phyloP scores from a whole-genome alignment of 306 rosid species.

The Fragaria iinumae region DNA sequence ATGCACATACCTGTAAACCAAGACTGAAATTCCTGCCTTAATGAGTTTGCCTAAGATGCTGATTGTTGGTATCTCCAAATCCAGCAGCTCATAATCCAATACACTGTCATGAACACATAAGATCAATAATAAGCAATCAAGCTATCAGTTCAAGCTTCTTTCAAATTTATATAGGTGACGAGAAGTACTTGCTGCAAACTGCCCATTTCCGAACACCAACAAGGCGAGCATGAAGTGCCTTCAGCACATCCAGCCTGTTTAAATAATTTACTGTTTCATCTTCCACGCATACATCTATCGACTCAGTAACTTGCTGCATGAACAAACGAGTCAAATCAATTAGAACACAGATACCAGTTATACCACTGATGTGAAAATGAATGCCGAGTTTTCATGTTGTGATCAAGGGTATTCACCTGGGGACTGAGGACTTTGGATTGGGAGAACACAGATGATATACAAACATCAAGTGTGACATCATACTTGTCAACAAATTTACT shows the following conservation, averaged over 20 bases:
- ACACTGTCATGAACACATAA: slow-evolving; percentile 40
- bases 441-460: slow-evolving; percentile 50
- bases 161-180: neutral
- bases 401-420: slow-evolving; percentile 32
- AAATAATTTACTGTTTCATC: slow-evolving; percentile 79
- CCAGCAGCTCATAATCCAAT: slow-evolving; percentile 64
- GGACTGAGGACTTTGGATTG: slow-evolving; percentile 49
- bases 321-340: slow-evolving; percentile 8
- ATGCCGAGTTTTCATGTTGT: neutral
- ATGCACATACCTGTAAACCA: slow-evolving; percentile 73
- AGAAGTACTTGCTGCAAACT: slow-evolving; percentile 84
- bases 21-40: slow-evolving; percentile 71
- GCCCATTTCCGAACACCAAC: slow-evolving; percentile 77
- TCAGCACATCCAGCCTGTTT: slow-evolving; percentile 75
- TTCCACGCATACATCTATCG: slow-evolving; percentile 90
- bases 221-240: slow-evolving; percentile 75
- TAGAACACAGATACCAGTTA: neutral
- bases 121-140: neutral
- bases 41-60: slow-evolving; percentile 59
- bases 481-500: slow-evolving; percentile 62
- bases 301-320: slow-evolving; percentile 63
- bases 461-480: slow-evolving; percentile 63
- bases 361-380: neutral
- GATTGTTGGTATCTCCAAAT: slow-evolving; percentile 85
- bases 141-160: neutral